Percentiles rank a stretch among this genome's conserved stretches.
phyloP scores from a whole-genome alignment of 805 yeast genomes.

The Candida ficus region DNA sequence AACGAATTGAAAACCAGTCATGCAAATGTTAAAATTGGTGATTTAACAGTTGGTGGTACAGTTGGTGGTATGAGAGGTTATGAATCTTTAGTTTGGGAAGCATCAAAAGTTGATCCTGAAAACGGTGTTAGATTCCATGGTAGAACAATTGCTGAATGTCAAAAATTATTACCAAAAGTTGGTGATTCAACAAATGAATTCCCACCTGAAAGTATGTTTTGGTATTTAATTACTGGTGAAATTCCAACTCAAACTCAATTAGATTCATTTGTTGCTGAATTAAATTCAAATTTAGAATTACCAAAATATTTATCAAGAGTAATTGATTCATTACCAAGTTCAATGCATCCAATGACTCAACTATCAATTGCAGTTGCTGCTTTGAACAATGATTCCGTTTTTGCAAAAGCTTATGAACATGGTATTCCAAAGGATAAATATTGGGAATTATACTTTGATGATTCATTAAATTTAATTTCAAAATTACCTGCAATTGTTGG shows the following conservation, averaged over 20 bases:
- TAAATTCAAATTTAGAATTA: slow-evolving; percentile 59
- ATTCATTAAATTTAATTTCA: slow-evolving; percentile 62
- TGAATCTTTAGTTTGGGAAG: slow-evolving; percentile 73
- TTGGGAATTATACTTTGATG: slow-evolving; percentile 76
- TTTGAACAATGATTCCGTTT: slow-evolving; percentile 63
- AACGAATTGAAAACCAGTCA: slow-evolving; percentile 34
- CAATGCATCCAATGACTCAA: slow-evolving; percentile 83
- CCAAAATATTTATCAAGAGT: slow-evolving; percentile 60
- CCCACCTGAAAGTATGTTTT: slow-evolving; percentile 71
- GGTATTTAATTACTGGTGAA: slow-evolving; percentile 74
- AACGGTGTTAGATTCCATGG: slow-evolving; percentile 80
- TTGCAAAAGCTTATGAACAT: slow-evolving; percentile 66
- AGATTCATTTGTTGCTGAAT: slow-evolving; percentile 48
- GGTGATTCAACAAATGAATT: slow-evolving; percentile 24
- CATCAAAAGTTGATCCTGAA: slow-evolving; percentile 69
- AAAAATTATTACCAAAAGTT: slow-evolving; percentile 51
- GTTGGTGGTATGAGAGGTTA: slow-evolving; percentile 81
- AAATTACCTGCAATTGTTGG: slow-evolving; percentile 73
- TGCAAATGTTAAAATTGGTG: slow-evolving; percentile 36
- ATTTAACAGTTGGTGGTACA: slow-evolving; percentile 38
- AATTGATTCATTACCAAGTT: slow-evolving; percentile 55
- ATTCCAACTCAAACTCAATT: slow-evolving; percentile 60
- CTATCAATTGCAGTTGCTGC: slow-evolving; percentile 71
- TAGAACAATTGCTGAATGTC: slow-evolving; percentile 68
- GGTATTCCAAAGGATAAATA: slow-evolving; percentile 66